phyloP scores from a whole-genome alignment of 1,139 yeast genomes.

The Saccharomycopsis crataegensis region DNA sequence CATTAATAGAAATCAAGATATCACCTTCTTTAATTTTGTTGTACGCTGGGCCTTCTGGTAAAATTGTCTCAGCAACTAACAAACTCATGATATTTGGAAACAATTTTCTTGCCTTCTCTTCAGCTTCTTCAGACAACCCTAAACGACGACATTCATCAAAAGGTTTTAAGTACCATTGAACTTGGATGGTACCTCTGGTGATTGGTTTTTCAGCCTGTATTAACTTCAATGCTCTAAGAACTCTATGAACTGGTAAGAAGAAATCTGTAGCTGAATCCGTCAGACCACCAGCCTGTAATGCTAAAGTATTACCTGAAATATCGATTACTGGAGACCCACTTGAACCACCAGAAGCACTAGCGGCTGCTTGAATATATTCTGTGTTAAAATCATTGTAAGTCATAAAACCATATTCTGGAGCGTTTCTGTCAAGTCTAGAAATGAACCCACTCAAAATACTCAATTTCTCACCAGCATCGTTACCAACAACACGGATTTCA shows the following conservation, averaged over 20 bases:
- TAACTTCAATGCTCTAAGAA: constrained; percentile 70
- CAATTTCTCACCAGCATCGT: constrained; percentile 91
- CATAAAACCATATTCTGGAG: constrained; percentile 84
- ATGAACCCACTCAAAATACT: constrained; percentile 85
- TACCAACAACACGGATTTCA: constrained; percentile 90
- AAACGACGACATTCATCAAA: constrained; percentile 84
- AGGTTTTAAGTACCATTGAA: constrained; percentile 80
- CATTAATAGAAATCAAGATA: constrained; percentile 66
- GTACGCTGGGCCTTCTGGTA: constrained; percentile 86
- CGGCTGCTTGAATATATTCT: constrained; percentile 94
- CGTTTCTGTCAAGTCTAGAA: constrained; percentile 83
- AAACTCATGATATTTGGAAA: constrained; percentile 76
- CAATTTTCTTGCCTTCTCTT: constrained; percentile 52
- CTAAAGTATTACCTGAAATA: constrained; percentile 79
- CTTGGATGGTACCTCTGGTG: constrained; percentile 81
- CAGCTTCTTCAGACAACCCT: constrained; percentile 72
- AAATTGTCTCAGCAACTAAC: constrained; percentile 71
- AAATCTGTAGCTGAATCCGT: constrained; percentile 89
- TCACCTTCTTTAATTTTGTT: constrained; percentile 75
- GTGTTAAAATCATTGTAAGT: constrained; percentile 91
- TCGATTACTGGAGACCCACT: constrained; percentile 92
- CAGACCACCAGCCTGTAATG: constrained; percentile 90
- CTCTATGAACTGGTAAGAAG: constrained; percentile 79
- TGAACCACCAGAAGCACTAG: constrained; percentile 94
- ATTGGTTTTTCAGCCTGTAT: constrained; percentile 51